A percentile compares a stretch with the other conserved stretches of the same genome.
phyloP scores from a whole-genome alignment of 83 land plant genomes.

The Picea engelmannii region DNA sequence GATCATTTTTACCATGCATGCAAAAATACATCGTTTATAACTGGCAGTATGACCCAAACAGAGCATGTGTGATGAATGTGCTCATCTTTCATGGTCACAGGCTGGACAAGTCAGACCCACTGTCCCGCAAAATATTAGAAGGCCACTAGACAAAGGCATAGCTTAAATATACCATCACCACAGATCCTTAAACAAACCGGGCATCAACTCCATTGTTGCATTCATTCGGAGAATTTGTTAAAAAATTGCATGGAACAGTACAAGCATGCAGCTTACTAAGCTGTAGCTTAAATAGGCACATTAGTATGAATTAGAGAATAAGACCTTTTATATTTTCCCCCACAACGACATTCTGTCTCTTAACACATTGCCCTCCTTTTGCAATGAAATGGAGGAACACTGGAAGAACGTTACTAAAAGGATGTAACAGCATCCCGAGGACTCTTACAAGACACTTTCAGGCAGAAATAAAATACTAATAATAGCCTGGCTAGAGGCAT shows the following conservation, averaged over 20 bases:
- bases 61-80: too few species aligned
- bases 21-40: neutral
- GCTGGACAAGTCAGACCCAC: neutral
- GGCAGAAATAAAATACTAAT: neutral
- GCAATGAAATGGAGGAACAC: neutral
- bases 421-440: neutral
- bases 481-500: neutral
- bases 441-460: neutral
- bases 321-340: neutral
- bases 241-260: neutral
- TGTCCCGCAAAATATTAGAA: neutral
- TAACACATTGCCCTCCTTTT: neutral
- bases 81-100: neutral
- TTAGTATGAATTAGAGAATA: neutral
- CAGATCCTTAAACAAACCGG: neutral
- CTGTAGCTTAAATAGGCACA: neutral
- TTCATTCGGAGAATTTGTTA: neutral
- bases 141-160: neutral
- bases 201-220: neutral
- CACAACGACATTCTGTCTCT: neutral
- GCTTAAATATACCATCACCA: neutral
- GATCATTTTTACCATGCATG: neutral
- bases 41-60: neutral
- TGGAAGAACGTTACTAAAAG: neutral
- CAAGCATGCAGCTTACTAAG: neutral